phyloP scores from a whole-genome alignment of 768 basidiomycete species.

The Favolaschia claudopus region DNA sequence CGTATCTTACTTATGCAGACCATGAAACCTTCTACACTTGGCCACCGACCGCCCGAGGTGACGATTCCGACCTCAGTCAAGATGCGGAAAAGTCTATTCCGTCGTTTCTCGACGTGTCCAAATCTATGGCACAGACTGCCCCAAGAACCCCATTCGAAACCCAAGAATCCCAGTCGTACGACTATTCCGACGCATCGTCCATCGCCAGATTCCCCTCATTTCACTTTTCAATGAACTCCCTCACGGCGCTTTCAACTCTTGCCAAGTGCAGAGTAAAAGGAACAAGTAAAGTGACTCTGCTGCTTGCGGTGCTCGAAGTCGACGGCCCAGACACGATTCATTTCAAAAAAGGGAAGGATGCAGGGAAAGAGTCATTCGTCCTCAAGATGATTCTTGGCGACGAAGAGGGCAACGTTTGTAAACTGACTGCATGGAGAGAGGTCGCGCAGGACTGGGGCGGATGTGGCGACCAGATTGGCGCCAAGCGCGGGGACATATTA shows the following conservation, averaged over 20 bases:
- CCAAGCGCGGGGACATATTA: conserved; percentile 77
- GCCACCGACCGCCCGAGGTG: conserved; percentile 54
- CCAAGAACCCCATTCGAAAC: conserved; percentile 33
- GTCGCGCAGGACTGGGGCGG: conserved; percentile 77
- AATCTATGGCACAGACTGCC: conserved; percentile 20
- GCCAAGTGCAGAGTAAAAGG: conserved; percentile 39
- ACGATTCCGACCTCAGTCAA: conserved; percentile 19
- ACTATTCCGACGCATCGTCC: conserved; percentile 73
- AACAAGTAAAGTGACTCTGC: conserved; percentile 60
- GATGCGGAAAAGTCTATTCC: conserved; percentile 32
- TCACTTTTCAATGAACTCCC: conserved; percentile 70
- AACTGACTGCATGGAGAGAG: conserved; percentile 82
- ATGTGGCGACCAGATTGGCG: conserved; percentile 44
- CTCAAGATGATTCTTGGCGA: conserved; percentile 79
- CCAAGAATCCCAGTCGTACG: conserved; percentile 55
- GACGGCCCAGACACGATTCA: conserved; percentile 77
- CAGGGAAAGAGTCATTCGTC: conserved; percentile 72
- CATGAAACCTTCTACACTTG: conserved; percentile 64
- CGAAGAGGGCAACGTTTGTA: conserved; percentile 71
- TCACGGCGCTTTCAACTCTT: conserved; percentile 59
- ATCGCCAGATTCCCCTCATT: conserved; percentile 78
- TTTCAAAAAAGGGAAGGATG: conserved; percentile 73
- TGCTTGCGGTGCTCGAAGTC: conserved; percentile 76
- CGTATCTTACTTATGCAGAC: conserved; percentile 37
- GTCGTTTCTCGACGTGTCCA: conserved; percentile 35